phyloP scores from a whole-genome alignment of 345 rosid genomes.

The Bruguiera parviflora region DNA sequence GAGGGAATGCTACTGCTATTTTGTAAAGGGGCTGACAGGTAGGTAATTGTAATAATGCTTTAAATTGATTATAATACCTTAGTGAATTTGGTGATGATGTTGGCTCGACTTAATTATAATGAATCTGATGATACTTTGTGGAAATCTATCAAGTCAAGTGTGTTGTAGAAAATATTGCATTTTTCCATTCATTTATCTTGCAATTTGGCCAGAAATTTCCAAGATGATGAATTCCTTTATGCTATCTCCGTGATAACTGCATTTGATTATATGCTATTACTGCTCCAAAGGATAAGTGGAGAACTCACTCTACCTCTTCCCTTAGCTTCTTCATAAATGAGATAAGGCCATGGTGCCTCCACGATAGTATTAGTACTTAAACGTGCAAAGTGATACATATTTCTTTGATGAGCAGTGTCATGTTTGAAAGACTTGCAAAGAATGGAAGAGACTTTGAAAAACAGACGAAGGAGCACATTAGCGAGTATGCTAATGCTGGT shows the following conservation, averaged over 20 bases:
- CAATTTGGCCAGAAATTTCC: background rate
- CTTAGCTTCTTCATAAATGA: conserved; percentile 4
- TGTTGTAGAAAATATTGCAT: background rate
- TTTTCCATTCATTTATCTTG: background rate
- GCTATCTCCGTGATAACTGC: background rate
- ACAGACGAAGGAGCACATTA: conserved; percentile 62
- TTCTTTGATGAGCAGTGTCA: conserved; percentile 49
- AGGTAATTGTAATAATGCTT: conserved; percentile 20
- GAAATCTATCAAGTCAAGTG: background rate
- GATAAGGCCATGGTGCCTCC: background rate
- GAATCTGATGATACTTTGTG: conserved; percentile 1
- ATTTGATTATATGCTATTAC: background rate
- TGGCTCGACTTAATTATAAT: background rate
- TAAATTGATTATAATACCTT: background rate
- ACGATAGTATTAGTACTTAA: background rate
- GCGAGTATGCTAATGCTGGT: conserved; percentile 90
- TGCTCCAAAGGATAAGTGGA: background rate
- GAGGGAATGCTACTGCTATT: conserved; percentile 75
- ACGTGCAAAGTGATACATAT: background rate
- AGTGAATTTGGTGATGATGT: background rate
- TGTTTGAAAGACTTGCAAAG: conserved; percentile 81
- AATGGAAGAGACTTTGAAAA: conserved; percentile 53
- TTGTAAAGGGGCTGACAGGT: conserved; percentile 98
- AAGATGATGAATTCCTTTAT: background rate
- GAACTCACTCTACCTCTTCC: background rate